Conservation (phyloP, 306 rosid species). For the Quercus robur region DNA sequence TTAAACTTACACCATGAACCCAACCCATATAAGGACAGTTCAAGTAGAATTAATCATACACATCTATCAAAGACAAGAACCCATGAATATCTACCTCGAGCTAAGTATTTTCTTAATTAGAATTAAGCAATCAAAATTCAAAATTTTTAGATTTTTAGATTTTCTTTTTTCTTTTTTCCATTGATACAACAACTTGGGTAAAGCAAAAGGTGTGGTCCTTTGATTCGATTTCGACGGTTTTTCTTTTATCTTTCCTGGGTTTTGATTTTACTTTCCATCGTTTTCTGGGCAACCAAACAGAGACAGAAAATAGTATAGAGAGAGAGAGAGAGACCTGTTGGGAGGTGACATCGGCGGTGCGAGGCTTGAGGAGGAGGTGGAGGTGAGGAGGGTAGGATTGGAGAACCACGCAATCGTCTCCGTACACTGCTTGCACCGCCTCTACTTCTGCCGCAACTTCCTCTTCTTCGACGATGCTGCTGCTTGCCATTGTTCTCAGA, state of each 20-base stretch:
- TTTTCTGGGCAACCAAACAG: not conserved
- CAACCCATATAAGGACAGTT: too few species aligned
- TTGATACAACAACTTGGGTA: not conserved
- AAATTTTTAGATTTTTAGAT: not conserved
- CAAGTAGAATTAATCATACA: not conserved
- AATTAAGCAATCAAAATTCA: not conserved
- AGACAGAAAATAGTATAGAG: not conserved
- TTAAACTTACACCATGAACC: too few species aligned
- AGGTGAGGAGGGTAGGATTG: slow-evolving; percentile 65
- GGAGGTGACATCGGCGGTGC: slow-evolving; percentile 80
- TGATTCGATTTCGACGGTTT: not conserved
- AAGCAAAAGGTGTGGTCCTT: not conserved
- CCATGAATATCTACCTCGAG: not conserved
- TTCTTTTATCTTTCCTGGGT: not conserved
- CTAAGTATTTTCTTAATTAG: not conserved
- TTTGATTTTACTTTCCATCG: not conserved
- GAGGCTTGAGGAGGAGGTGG: slow-evolving; percentile 66
- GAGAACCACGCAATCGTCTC: slow-evolving; percentile 50
- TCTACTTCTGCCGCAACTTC: slow-evolving; percentile 63
- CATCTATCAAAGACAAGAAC: not conserved
- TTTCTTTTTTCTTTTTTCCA: not conserved
- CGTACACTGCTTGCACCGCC: slow-evolving; percentile 73
- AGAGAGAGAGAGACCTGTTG: slow-evolving; percentile 45
- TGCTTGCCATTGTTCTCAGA: slow-evolving; percentile 15
- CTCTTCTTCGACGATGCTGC: slow-evolving; percentile 30